Percentiles rank a stretch among this genome's conserved stretches.
These are phyloP conservation scores for Alternaria dauci DNA, from an alignment of 2,329 filamentous ascomycete species.

Conservation along the genomic window DNA sequence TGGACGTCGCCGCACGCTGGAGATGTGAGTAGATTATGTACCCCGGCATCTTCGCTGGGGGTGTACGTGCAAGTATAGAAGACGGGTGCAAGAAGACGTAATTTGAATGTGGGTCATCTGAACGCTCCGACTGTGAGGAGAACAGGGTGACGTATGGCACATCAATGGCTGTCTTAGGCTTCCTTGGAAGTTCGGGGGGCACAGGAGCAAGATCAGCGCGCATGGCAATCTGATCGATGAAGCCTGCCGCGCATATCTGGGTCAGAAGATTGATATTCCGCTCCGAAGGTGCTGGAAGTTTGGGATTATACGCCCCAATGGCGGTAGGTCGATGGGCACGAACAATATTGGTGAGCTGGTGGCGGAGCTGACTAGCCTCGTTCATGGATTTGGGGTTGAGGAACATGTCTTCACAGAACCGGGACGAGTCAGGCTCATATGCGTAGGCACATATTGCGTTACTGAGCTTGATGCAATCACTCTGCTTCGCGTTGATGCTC, in stretches of 20 bases:
- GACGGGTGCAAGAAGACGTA: slow-evolving; percentile 89
- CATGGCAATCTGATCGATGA: slow-evolving; percentile 93
- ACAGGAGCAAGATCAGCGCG: slow-evolving; percentile 84
- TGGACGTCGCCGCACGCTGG: slow-evolving; percentile 69
- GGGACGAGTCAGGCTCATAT: slow-evolving; percentile 60
- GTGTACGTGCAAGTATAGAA: slow-evolving; percentile 74
- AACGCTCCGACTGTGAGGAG: slow-evolving; percentile 63
- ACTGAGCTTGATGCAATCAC: slow-evolving; percentile 89
- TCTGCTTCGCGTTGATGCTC: slow-evolving; percentile 76
- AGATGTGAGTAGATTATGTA: slow-evolving; percentile 90
- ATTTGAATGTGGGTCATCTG: slow-evolving; percentile 61
- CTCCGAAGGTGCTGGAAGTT: slow-evolving; percentile 68
- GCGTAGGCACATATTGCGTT: slow-evolving; percentile 86
- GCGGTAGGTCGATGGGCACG: slow-evolving; percentile 71
- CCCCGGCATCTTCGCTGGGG: slow-evolving; percentile 68
- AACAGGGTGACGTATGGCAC: slow-evolving; percentile 90
- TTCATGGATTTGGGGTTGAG: slow-evolving; percentile 86
- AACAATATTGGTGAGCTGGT: slow-evolving; percentile 83
- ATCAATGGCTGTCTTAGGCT: slow-evolving; percentile 85
- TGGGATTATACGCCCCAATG: slow-evolving; percentile 50
- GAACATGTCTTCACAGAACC: slow-evolving; percentile 84
- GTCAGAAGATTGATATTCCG: slow-evolving; percentile 80
- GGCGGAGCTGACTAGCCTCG: slow-evolving; percentile 83
- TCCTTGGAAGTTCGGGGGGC: slow-evolving; percentile 63
- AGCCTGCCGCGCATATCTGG: slow-evolving; percentile 90